A percentile compares a stretch with the other conserved stretches of the same genome.
phyloP scores from a whole-genome alignment of 2,329 filamentous ascomycete species.

The Venturia nashicola region DNA sequence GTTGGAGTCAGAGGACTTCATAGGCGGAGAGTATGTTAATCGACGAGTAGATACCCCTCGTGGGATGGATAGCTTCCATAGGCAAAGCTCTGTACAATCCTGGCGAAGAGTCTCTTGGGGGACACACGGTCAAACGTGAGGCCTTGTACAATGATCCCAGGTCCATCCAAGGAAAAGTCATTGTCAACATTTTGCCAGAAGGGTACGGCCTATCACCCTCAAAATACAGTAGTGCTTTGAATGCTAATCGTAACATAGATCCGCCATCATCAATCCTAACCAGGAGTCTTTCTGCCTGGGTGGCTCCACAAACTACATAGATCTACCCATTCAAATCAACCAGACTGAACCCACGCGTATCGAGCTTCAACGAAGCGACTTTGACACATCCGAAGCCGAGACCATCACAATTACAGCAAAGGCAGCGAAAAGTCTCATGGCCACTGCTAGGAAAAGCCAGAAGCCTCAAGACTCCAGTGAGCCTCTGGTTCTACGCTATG shows the following conservation, averaged over 20 bases:
- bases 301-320: slow-evolving; percentile 44
- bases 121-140: slow-evolving; percentile 78
- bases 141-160: slow-evolving; percentile 84
- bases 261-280: slow-evolving; percentile 77
- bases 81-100: slow-evolving; percentile 76
- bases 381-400: slow-evolving; percentile 70
- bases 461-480: slow-evolving; percentile 33
- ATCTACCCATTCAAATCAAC: slow-evolving; percentile 83
- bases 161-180: slow-evolving; percentile 89
- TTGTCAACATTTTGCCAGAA: slow-evolving; percentile 94
- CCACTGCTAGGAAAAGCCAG: slow-evolving; percentile 39
- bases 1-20: not conserved
- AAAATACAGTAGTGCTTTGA: slow-evolving; percentile 8
- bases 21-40: not conserved
- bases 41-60: slow-evolving; percentile 55
- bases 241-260: slow-evolving; percentile 34
- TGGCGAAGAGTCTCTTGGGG: slow-evolving; percentile 80
- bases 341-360: slow-evolving; percentile 81
- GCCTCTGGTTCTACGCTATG: slow-evolving; percentile 57
- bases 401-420: slow-evolving; percentile 61
- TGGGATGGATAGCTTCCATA: slow-evolving; percentile 58
- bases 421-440: slow-evolving; percentile 65
- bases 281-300: slow-evolving; percentile 72
- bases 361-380: slow-evolving; percentile 76
- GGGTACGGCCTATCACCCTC: slow-evolving; percentile 41